phyloP scores from a whole-genome alignment of 1,284 basidiomycete genomes.

The Apiotrichum gracile region DNA sequence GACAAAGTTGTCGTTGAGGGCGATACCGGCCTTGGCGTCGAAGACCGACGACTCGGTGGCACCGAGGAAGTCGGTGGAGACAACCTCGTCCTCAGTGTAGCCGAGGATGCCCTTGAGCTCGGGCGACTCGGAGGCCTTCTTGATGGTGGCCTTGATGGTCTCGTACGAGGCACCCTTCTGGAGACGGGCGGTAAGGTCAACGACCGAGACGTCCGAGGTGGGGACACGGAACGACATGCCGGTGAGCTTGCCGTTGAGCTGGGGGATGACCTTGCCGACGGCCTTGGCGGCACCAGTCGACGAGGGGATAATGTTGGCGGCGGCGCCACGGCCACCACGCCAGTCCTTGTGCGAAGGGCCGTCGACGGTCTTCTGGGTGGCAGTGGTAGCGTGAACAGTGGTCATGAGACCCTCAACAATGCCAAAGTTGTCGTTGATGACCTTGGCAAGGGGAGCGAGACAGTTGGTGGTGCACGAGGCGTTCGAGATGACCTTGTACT shows the following conservation, averaged over 20 bases:
- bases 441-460: conserved; percentile 96
- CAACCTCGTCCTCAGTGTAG: conserved; percentile 92
- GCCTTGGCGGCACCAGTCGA: conserved; percentile 99
- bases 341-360: conserved; percentile 78
- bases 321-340: conserved; percentile 88
- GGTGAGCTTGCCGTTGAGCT: conserved; percentile 94
- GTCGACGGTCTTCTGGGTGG: conserved; percentile 99
- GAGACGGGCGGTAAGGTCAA: conserved; percentile 91
- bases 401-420: conserved; percentile 98
- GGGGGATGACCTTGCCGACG: conserved; percentile 97
- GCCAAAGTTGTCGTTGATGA: conserved; percentile 90
- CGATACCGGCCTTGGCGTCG: conserved; percentile 89
- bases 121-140: conserved; percentile 68
- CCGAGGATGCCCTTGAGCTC: conserved; percentile 72
- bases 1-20: conserved; percentile 88
- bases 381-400: conserved; percentile 93
- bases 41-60: conserved; percentile 74
- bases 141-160: conserved; percentile 82
- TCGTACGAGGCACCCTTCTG: conserved; percentile 84
- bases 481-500: conserved; percentile 93
- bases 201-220: conserved; percentile 94
- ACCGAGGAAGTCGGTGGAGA: conserved; percentile 92
- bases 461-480: conserved; percentile 99
- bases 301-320: conserved; percentile 99
- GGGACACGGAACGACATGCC: conserved; percentile 96